Evolutionary conservation across 2,329 filamentous ascomycete species (phyloP).

Genomic region (Monilinia polystroma): DNA sequence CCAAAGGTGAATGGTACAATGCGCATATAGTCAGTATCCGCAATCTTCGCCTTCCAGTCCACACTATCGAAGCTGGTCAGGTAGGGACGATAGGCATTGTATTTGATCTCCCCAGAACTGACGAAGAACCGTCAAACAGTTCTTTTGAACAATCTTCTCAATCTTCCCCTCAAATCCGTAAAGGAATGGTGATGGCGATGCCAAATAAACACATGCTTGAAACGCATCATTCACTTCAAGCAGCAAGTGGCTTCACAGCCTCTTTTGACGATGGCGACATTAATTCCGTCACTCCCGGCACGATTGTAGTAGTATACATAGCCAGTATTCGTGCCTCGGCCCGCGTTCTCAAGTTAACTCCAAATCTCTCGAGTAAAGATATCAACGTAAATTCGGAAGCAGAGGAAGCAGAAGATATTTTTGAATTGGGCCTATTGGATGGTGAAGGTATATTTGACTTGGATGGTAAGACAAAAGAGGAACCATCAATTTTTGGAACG

Average conservation of each 20-base stretch:
- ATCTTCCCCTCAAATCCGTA: constrained; percentile 53
- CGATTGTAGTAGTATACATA: constrained; percentile 77
- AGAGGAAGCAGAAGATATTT: constrained; percentile 50
- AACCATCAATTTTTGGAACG: constrained; percentile 43
- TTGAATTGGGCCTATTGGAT: constrained; percentile 51
- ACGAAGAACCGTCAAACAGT: constrained; percentile 40
- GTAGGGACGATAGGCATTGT: constrained; percentile 85
- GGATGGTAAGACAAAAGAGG: constrained; percentile 35
- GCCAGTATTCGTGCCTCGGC: constrained; percentile 83
- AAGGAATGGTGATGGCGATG: constrained; percentile 80
- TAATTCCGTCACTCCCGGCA: constrained; percentile 62
- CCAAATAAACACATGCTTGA: constrained; percentile 58
- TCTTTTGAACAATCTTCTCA: constrained; percentile 37
- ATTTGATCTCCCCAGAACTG: constrained; percentile 46
- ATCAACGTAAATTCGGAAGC: constrained; percentile 34
- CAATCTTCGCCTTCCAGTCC: constrained; percentile 81
- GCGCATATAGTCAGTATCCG: constrained; percentile 83
- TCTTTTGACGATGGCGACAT: constrained; percentile 65
- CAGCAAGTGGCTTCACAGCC: constrained; percentile 68
- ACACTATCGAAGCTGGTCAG: constrained; percentile 72
- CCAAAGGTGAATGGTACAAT: constrained; percentile 71
- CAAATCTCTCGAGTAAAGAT: constrained; percentile 31
- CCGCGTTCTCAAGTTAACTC: constrained; percentile 59
- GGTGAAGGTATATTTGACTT: constrained; percentile 48
- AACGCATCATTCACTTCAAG: constrained; percentile 58